Evolutionary conservation across 306 rosid genomes (phyloP), one percentile per base, ranked within the genome.

Genomic region (Trichosanthes truncata): DNA sequence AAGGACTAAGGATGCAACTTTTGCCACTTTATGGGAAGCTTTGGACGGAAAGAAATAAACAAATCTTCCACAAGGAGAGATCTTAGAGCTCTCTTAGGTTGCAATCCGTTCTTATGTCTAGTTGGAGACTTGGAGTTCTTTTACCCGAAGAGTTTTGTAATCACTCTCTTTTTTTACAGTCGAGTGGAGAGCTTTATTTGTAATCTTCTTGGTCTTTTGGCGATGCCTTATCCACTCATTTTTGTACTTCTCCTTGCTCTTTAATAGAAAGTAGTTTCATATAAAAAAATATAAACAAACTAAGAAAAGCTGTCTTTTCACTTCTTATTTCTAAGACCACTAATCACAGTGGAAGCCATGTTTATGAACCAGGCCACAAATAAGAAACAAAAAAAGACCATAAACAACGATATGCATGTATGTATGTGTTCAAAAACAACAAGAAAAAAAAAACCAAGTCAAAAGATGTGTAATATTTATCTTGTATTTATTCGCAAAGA

Each of bases 281-380:
- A 9, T 46, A 25, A 59, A 59, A 60, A 12, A 11, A 60, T 11
- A 59, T 25, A 59, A 26, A 26, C 13, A 60, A 60, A 60, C 38
- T 4, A 60, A 26, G 38, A 60, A 25, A 26, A 60, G 0, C 38
- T 4, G 71, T 1, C 3, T 36, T 46, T 72, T 72, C 59, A 3
- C 55, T 43, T 48, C 40, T 33, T 25, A 73, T 73, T 73, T 18
- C 41, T 0, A 48, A 13, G 53, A 21, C 40, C 56, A 81, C 80
- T 74, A 76, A 79, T 51, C 57, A 83, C 68, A 80, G 23, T 71
- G 56, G 36, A 71, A 11, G 52, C 18, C 8, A 21, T 23, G 26
- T 71, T 71, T 71, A 43, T 18, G 12, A 43, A 71, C 35, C 35
- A 43, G 36, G 53, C 11, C 76, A 43, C 31, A 43, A 43, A 71